phyloP scores from a whole-genome alignment of 129 eudicot genomes.

The Saposhnikovia divaricata region DNA sequence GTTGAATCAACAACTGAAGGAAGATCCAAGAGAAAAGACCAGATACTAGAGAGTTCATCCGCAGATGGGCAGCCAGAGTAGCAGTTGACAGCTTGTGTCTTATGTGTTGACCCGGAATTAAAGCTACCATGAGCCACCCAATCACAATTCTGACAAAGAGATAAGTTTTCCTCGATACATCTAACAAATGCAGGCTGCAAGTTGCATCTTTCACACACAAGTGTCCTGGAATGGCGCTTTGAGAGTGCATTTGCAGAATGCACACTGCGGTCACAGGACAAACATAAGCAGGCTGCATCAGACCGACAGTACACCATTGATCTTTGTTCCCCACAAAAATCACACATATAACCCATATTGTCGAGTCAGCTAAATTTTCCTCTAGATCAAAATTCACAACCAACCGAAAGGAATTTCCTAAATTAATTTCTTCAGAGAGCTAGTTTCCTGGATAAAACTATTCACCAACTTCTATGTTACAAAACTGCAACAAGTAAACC shows the following conservation, averaged over 20 bases:
- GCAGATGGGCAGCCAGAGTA: constrained; percentile 63
- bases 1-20: constrained; percentile 33
- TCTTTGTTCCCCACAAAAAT: constrained; percentile 75
- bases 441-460: background rate
- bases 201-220: constrained; percentile 73
- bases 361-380: background rate
- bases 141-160: constrained; percentile 81
- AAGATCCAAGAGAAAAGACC: constrained; percentile 41
- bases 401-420: background rate
- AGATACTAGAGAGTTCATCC: constrained; percentile 34
- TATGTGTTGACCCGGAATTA: constrained; percentile 36
- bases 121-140: constrained; percentile 53
- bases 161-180: constrained; percentile 64
- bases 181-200: constrained; percentile 64
- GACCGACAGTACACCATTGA: constrained; percentile 87
- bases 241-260: constrained; percentile 96
- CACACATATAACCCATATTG: constrained; percentile 59
- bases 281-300: constrained; percentile 85
- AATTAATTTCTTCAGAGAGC: constrained; percentile 2
- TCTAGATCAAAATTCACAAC: constrained; percentile 4
- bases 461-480: background rate
- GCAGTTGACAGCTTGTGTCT: constrained; percentile 41
- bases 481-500: background rate
- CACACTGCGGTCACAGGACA: constrained; percentile 80
- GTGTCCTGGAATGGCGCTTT: constrained; percentile 76